Conservation (phyloP, 345 rosid species). For the Citrus mangshanensis region DNA sequence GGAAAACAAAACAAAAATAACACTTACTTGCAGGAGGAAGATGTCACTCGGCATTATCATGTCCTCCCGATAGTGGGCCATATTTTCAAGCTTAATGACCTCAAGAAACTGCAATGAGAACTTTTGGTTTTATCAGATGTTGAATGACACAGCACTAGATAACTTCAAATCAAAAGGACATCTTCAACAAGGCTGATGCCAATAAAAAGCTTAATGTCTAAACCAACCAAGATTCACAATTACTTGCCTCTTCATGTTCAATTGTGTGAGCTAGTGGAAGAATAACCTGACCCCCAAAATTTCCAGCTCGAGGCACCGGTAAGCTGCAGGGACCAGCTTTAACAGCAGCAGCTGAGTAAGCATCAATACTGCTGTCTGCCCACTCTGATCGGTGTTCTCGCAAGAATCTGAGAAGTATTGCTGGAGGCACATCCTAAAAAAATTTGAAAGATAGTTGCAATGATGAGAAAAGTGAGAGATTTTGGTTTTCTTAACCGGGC, state of each 20-base stretch:
- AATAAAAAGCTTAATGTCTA: neutral
- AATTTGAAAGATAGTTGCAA: neutral
- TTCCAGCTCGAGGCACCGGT: constrained; percentile 73
- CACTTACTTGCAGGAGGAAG: constrained; percentile 88
- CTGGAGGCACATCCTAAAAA: constrained; percentile 92
- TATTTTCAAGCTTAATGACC: constrained; percentile 86
- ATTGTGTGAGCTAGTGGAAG: constrained; percentile 96
- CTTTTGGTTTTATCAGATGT: neutral
- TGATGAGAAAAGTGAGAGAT: neutral
- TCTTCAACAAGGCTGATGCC: neutral
- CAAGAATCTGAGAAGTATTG: constrained; percentile 81
- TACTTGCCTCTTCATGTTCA: constrained; percentile 87
- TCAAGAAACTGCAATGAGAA: constrained; percentile 66
- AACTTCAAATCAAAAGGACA: neutral
- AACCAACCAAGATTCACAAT: neutral
- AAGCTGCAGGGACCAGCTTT: constrained; percentile 81
- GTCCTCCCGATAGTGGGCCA: constrained; percentile 81
- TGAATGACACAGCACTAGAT: neutral
- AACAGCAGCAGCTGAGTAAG: constrained; percentile 90
- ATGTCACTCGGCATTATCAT: constrained; percentile 84
- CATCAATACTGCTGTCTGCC: constrained; percentile 93
- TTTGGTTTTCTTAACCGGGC: neutral
- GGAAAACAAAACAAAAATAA: neutral
- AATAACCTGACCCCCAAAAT: constrained; percentile 90
- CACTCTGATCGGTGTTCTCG: constrained; percentile 98